Conservation (phyloP, 345 rosid genomes). For the Raphanus raphanistrum region DNA sequence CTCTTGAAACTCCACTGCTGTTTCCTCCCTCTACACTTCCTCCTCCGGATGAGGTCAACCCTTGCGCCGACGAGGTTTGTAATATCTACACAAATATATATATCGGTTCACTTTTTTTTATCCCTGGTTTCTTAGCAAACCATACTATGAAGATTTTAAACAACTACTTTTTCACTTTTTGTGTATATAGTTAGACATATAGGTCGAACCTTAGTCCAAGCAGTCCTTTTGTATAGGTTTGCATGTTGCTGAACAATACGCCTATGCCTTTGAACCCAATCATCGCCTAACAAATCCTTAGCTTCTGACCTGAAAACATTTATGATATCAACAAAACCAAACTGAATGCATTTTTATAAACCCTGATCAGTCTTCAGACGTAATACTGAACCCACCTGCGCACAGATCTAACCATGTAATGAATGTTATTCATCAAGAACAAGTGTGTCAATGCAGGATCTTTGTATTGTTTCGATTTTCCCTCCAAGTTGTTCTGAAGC, state of each 20-base stretch:
- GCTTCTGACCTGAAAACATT: slow-evolving; percentile 84
- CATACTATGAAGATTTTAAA: not conserved
- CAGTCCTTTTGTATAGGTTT: slow-evolving; percentile 91
- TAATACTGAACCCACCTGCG: slow-evolving; percentile 63
- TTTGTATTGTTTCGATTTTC: slow-evolving; percentile 92
- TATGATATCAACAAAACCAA: slow-evolving; percentile 10
- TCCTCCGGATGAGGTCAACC: slow-evolving; percentile 94
- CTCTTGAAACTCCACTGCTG: slow-evolving; percentile 93
- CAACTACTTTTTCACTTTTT: not conserved
- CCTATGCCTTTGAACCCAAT: slow-evolving; percentile 97
- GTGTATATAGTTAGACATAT: not conserved
- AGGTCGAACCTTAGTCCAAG: slow-evolving; percentile 79
- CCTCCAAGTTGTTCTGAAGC: slow-evolving; percentile 94
- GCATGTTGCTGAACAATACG: slow-evolving; percentile 99
- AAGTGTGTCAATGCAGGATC: slow-evolving; percentile 88
- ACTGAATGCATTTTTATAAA: not conserved
- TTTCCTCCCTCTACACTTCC: slow-evolving; percentile 69
- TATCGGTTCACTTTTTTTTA: not conserved
- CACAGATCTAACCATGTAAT: slow-evolving; percentile 99
- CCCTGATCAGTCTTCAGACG: not conserved
- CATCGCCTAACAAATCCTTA: slow-evolving; percentile 96
- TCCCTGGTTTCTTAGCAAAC: not conserved
- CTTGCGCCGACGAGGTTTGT: slow-evolving; percentile 82
- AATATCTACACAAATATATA: slow-evolving; percentile 53
- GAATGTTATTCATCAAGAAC: slow-evolving; percentile 97